Evolutionary conservation across 2,329 filamentous ascomycete genomes (phyloP).

Genomic region (Stagonosporopsis rhizophila): DNA sequence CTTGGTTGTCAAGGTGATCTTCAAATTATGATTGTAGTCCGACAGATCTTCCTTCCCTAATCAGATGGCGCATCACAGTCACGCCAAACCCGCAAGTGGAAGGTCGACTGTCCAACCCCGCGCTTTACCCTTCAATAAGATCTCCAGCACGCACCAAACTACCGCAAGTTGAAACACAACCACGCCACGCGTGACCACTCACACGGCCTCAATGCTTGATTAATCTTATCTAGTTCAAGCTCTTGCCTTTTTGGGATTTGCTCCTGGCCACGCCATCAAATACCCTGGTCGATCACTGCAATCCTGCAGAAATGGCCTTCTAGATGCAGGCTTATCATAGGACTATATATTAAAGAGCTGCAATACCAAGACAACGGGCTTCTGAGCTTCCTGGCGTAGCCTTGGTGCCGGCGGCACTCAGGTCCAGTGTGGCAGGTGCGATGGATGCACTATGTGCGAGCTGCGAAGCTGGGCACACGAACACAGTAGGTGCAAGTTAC

Average conservation of each 20-base stretch:
- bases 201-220: conserved; percentile 11
- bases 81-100: conserved; percentile 12
- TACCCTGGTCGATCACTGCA: conserved; percentile 16
- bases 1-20: not conserved
- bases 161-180: conserved; percentile 9
- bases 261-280: conserved; percentile 8
- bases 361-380: conserved; percentile 13
- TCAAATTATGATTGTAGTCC: not conserved
- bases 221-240: conserved; percentile 20
- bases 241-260: conserved; percentile 13
- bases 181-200: conserved; percentile 8
- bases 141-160: not conserved
- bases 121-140: conserved; percentile 9
- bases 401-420: conserved; percentile 15
- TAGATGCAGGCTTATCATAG: conserved; percentile 20
- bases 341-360: conserved; percentile 17
- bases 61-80: conserved; percentile 8
- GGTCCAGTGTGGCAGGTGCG: conserved; percentile 21
- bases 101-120: conserved; percentile 17
- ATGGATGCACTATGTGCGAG: conserved; percentile 9
- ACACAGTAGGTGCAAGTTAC: not conserved
- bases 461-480: not conserved
- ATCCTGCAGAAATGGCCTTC: conserved; percentile 16
- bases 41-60: conserved; percentile 14
- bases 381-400: conserved; percentile 17